phyloP scores from a whole-genome alignment of 2,329 filamentous ascomycete genomes.

The Orbilia quercus region DNA sequence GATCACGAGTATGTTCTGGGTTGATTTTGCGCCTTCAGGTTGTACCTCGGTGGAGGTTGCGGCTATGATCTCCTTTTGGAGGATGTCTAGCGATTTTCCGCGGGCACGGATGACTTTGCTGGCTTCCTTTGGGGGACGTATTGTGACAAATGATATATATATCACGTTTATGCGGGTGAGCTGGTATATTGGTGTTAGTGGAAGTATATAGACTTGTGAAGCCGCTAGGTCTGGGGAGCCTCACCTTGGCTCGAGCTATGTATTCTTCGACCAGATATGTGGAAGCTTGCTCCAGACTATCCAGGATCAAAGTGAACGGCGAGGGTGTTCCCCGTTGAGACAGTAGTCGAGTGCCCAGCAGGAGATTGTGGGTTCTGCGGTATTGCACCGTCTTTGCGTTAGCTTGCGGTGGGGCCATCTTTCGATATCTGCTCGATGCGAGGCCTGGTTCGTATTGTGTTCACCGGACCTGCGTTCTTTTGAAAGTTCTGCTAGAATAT shows the following conservation, averaged over 20 bases:
- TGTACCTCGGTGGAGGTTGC: conserved; percentile 59
- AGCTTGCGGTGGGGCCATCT: conserved; percentile 49
- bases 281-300: conserved; percentile 84
- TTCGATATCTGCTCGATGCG: background rate
- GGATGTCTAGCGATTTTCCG: conserved; percentile 69
- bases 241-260: conserved; percentile 77
- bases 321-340: conserved; percentile 82
- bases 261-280: conserved; percentile 78
- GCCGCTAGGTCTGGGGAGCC: conserved; percentile 48
- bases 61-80: conserved; percentile 72
- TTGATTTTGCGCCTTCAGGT: conserved; percentile 9
- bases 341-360: conserved; percentile 84
- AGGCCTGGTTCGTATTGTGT: too few species aligned
- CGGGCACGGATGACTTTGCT: conserved; percentile 76
- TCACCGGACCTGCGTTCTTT: too few species aligned
- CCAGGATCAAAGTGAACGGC: conserved; percentile 85
- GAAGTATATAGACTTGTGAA: background rate
- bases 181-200: conserved; percentile 63
- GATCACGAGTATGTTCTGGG: conserved; percentile 40
- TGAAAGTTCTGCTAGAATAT: background rate
- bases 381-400: conserved; percentile 65
- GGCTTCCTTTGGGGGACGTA: conserved; percentile 72
- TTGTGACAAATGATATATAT: conserved; percentile 80
- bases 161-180: conserved; percentile 70
- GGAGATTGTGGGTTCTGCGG: conserved; percentile 82